phyloP scores from a whole-genome alignment of 352 stramenopile species.

The Plasmopara muralis region DNA sequence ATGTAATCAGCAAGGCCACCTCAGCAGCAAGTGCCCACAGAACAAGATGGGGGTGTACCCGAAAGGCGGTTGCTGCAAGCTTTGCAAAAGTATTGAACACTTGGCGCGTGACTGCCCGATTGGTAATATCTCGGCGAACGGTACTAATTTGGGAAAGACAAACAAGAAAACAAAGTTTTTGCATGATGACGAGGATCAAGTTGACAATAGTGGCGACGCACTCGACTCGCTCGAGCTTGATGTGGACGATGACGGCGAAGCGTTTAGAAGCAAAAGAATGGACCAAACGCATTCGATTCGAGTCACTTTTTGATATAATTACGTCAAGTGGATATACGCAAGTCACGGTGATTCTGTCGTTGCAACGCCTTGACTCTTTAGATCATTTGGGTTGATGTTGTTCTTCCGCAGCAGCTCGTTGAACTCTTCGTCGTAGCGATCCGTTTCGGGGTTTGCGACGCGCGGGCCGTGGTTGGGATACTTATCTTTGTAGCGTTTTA shows the following conservation, averaged over 20 bases:
- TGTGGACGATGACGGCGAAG: constrained; percentile 30
- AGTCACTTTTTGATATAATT: constrained; percentile 15
- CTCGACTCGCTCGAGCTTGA: constrained; percentile 41
- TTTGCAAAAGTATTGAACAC: constrained; percentile 80
- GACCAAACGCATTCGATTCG: constrained; percentile 24
- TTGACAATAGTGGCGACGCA: constrained; percentile 33
- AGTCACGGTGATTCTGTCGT: constrained; percentile 10
- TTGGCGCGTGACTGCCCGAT: constrained; percentile 78
- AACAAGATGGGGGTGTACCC: constrained; percentile 86
- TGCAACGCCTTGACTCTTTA: constrained; percentile 40
- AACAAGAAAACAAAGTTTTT: constrained; percentile 81
- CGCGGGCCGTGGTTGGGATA: constrained; percentile 57
- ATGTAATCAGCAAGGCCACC: constrained; percentile 77
- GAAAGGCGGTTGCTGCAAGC: constrained; percentile 84
- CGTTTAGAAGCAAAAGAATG: constrained; percentile 7
- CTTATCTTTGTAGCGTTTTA: constrained; percentile 73
- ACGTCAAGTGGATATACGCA: not conserved
- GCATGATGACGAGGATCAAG: constrained; percentile 46
- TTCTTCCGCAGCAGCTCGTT: constrained; percentile 74
- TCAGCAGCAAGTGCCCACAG: constrained; percentile 81
- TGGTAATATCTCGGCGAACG: constrained; percentile 57
- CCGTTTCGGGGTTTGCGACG: constrained; percentile 34
- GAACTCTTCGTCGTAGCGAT: constrained; percentile 82
- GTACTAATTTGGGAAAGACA: constrained; percentile 39
- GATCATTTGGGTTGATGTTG: constrained; percentile 56